phyloP scores from a whole-genome alignment of 2,329 filamentous ascomycete species.

The Penicillium brasilianum region DNA sequence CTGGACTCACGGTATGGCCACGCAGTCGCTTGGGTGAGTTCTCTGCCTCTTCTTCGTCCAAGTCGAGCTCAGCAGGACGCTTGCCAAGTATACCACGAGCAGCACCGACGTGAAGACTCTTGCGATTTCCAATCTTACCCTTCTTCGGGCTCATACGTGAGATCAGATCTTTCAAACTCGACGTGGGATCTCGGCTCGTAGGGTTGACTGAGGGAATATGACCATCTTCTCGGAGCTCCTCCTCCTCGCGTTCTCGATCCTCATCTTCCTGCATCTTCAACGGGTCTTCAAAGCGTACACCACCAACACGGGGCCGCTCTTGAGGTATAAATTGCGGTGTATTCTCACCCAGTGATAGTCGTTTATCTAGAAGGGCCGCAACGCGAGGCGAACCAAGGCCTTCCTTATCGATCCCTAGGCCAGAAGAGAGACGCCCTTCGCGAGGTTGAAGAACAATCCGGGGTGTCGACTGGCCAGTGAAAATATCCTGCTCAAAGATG shows the following conservation, averaged over 20 bases:
- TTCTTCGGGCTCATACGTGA: constrained; percentile 78
- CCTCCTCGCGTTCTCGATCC: constrained; percentile 65
- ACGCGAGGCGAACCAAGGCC: constrained; percentile 78
- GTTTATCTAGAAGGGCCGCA: constrained; percentile 71
- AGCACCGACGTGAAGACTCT: constrained; percentile 77
- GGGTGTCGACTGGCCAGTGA: constrained; percentile 65
- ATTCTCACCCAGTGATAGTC: constrained; percentile 72
- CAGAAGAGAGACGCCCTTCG: constrained; percentile 62
- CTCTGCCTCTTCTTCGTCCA: constrained; percentile 64
- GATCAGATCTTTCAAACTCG: constrained; percentile 77
- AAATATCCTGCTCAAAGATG: constrained; percentile 61
- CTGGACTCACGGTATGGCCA: constrained; percentile 73
- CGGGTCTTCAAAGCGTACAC: constrained; percentile 70
- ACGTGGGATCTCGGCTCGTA: constrained; percentile 65
- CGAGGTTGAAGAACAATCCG: constrained; percentile 68
- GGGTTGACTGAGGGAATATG: constrained; percentile 53
- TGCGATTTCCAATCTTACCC: constrained; percentile 68
- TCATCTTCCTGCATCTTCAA: constrained; percentile 66
- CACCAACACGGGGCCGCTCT: constrained; percentile 44
- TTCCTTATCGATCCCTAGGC: constrained; percentile 70
- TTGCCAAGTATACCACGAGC: constrained; percentile 76
- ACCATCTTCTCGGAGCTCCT: constrained; percentile 65
- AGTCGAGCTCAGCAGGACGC: constrained; percentile 72
- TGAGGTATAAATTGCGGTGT: constrained; percentile 67
- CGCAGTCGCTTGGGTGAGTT: constrained; percentile 68